Evolutionary conservation across 495 filamentous ascomycete species (phyloP).

Genomic region (Symbiotaphrina buchneri): DNA sequence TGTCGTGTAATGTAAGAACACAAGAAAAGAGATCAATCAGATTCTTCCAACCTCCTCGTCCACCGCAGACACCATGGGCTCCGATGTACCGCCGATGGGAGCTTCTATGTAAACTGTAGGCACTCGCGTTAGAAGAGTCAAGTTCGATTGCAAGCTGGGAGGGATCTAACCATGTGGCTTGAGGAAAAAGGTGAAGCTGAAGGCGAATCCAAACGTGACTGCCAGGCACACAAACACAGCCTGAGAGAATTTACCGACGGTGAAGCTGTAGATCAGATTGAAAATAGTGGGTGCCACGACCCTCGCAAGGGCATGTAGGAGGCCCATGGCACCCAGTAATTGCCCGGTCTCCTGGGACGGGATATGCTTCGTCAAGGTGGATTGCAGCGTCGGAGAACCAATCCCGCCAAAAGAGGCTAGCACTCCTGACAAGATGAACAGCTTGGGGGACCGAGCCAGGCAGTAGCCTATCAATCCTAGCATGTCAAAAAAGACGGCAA

Average conservation of each 20-base stretch:
- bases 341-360: slow-evolving; percentile 60
- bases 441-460: slow-evolving; percentile 24
- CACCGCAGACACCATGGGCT: no score
- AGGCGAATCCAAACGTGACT: slow-evolving; percentile 38
- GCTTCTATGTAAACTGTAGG: no score
- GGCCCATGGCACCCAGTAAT: slow-evolving; percentile 64
- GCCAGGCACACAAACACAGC: slow-evolving; percentile 61
- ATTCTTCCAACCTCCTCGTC: no score
- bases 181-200: slow-evolving; percentile 44
- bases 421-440: slow-evolving; percentile 44
- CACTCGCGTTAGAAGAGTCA: slow-evolving; percentile 1
- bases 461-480: slow-evolving; percentile 56
- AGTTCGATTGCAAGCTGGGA: background rate
- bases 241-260: slow-evolving; percentile 55
- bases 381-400: slow-evolving; percentile 61
- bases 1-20: no score
- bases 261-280: slow-evolving; percentile 64
- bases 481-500: slow-evolving; percentile 56
- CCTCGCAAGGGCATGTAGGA: slow-evolving; percentile 64
- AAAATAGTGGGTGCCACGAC: slow-evolving; percentile 63
- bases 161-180: slow-evolving; percentile 41
- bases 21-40: no score
- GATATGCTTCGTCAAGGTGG: slow-evolving; percentile 74
- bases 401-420: slow-evolving; percentile 62
- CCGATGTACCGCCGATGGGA: no score